Conservation (phyloP, 148 eudicot genomes). For the Camellia lanceoleosa region DNA sequence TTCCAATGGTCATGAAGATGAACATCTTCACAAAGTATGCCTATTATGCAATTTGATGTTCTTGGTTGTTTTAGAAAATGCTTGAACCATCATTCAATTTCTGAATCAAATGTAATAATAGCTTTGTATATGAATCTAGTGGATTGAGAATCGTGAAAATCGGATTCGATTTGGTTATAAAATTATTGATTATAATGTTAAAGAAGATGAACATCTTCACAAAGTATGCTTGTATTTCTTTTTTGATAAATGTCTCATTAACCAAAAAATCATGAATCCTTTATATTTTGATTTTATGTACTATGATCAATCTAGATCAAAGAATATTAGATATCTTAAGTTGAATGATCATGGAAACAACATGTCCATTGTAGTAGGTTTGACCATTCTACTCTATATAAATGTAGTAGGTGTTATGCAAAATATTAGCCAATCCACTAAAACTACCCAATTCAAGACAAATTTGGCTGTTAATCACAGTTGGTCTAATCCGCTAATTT, state of each 20-base stretch:
- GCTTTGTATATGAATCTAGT: constrained; percentile 21
- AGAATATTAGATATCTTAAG: too few species aligned
- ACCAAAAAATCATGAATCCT: neutral
- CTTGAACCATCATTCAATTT: neutral
- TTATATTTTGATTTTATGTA: neutral
- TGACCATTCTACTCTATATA: neutral
- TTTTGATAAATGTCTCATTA: neutral
- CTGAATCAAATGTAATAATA: constrained; percentile 5
- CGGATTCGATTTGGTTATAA: constrained; percentile 19
- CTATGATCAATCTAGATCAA: neutral
- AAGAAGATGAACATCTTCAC: constrained; percentile 27
- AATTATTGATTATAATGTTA: constrained; percentile 12
- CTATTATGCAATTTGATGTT: too few species aligned
- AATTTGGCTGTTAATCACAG: too few species aligned
- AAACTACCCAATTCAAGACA: too few species aligned
- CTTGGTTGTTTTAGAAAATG: neutral
- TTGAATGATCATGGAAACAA: neutral
- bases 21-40: neutral
- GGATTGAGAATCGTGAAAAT: constrained; percentile 30
- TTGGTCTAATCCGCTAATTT: too few species aligned
- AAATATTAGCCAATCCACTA: too few species aligned
- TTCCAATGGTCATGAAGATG: constrained; percentile 29
- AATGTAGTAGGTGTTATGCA: too few species aligned
- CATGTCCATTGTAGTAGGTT: neutral
- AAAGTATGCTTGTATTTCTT: neutral